phyloP scores from a whole-genome alignment of 768 basidiomycete genomes.

The Stropharia rugosoannulata region DNA sequence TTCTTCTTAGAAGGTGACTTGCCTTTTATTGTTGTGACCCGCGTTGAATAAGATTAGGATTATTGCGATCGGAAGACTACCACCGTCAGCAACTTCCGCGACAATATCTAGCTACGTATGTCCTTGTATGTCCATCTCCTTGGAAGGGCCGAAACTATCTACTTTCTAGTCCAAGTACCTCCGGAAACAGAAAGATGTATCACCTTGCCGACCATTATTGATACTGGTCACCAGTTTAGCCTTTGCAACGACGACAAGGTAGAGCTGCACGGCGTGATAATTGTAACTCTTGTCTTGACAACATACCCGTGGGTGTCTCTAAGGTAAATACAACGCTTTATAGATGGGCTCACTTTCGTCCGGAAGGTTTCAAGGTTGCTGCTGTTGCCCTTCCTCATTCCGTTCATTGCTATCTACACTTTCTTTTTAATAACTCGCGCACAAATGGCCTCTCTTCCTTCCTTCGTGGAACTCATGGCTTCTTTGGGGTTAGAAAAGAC shows the following conservation, averaged over 20 bases:
- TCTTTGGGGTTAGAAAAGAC: constrained; percentile 71
- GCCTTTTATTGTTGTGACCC: constrained; percentile 16
- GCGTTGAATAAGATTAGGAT: constrained; percentile 2
- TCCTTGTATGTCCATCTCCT: constrained; percentile 6
- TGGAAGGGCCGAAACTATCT: constrained; percentile 14
- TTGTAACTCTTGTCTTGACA: constrained; percentile 45
- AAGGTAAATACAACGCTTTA: constrained; percentile 41
- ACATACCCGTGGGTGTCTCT: constrained; percentile 59
- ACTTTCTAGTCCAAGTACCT: constrained; percentile 14
- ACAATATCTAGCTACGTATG: constrained; percentile 9
- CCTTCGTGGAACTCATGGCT: constrained; percentile 86
- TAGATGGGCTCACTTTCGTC: constrained; percentile 29
- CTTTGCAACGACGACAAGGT: constrained; percentile 39
- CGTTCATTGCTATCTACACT: constrained; percentile 24
- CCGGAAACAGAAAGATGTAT: constrained; percentile 37
- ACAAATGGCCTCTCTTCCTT: constrained; percentile 73
- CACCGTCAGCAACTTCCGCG: constrained; percentile 13
- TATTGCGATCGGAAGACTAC: constrained; percentile 13
- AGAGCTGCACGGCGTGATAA: constrained; percentile 37
- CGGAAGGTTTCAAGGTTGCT: constrained; percentile 33
- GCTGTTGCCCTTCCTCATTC: constrained; percentile 33
- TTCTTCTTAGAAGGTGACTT: constrained; percentile 12
- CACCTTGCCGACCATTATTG: constrained; percentile 66
- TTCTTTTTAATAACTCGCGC: constrained; percentile 23
- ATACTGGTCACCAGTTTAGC: constrained; percentile 38